Conservation (phyloP, 2,329 filamentous ascomycete genomes). For the Colletotrichum chrysophilum region DNA sequence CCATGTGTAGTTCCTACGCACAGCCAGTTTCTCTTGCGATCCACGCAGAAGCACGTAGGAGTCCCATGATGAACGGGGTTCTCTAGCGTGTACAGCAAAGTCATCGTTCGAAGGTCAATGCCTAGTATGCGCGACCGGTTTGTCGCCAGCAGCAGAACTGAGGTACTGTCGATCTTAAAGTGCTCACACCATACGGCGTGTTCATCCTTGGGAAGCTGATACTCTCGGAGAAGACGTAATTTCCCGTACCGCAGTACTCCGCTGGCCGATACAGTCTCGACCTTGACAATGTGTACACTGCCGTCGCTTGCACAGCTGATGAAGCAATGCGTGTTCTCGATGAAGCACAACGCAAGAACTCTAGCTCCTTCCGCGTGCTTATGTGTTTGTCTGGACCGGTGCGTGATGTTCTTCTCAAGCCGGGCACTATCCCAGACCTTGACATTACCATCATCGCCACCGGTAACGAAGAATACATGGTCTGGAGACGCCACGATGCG, state of each 20-base stretch:
- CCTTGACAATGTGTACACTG: conserved; percentile 86
- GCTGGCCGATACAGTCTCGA: conserved; percentile 58
- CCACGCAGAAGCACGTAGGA: conserved; percentile 89
- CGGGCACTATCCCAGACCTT: conserved; percentile 93
- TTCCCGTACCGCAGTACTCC: conserved; percentile 77
- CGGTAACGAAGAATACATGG: conserved; percentile 93
- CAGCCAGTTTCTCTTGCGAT: conserved; percentile 87
- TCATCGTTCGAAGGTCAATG: conserved; percentile 88
- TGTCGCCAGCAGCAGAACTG: conserved; percentile 85
- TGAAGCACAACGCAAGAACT: conserved; percentile 84
- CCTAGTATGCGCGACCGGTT: conserved; percentile 84
- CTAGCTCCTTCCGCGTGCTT: conserved; percentile 73
- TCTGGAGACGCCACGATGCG: conserved; percentile 85
- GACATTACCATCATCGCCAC: conserved; percentile 87
- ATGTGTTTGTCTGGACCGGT: conserved; percentile 86
- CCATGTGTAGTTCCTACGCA: conserved; percentile 92
- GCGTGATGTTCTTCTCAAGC: conserved; percentile 88
- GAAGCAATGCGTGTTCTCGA: conserved; percentile 94
- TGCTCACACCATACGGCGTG: conserved; percentile 91
- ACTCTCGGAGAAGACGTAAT: conserved; percentile 76
- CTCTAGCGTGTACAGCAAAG: conserved; percentile 76
- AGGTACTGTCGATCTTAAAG: conserved; percentile 81
- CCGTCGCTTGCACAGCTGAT: conserved; percentile 90
- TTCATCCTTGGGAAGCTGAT: conserved; percentile 76
- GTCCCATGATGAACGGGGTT: conserved; percentile 93